Evolutionary conservation across 2,329 filamentous ascomycete genomes (phyloP).

Genomic region (Colletotrichum melonis): DNA sequence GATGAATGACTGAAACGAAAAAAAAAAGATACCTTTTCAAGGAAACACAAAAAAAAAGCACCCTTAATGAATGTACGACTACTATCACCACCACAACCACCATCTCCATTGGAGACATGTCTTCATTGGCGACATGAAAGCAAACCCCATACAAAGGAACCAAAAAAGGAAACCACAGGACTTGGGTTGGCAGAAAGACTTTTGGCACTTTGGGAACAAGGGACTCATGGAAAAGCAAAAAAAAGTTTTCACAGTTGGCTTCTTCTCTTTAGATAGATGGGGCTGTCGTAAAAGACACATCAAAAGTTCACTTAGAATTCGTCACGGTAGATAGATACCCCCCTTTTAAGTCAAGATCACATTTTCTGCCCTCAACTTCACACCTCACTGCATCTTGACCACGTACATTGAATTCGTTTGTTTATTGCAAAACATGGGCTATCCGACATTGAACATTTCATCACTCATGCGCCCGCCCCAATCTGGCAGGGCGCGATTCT

Average conservation of each 20-base stretch:
- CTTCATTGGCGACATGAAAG: neutral
- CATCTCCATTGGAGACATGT: neutral
- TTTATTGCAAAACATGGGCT: conserved; percentile 23
- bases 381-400: neutral
- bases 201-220: neutral
- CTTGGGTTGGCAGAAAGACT: neutral
- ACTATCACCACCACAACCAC: neutral
- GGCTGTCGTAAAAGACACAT: no score
- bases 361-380: neutral
- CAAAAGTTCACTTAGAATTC: neutral
- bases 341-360: neutral
- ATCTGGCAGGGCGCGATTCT: neutral
- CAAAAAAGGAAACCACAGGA: conserved; percentile 12
- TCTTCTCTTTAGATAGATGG: neutral
- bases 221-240: neutral
- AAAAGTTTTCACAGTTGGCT: neutral
- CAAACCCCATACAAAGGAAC: neutral
- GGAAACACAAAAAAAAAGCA: neutral
- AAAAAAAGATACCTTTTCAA: conserved; percentile 7
- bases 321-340: neutral
- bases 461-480: conserved; percentile 3
- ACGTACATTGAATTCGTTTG: neutral
- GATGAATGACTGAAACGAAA: conserved; percentile 14
- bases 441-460: conserved; percentile 16
- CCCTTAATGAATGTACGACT: conserved; percentile 30